Evolutionary conservation across 129 eudicot genomes (phyloP), one percentile per base, ranked within the genome.

Genomic region (Lactuca sativa): DNA sequence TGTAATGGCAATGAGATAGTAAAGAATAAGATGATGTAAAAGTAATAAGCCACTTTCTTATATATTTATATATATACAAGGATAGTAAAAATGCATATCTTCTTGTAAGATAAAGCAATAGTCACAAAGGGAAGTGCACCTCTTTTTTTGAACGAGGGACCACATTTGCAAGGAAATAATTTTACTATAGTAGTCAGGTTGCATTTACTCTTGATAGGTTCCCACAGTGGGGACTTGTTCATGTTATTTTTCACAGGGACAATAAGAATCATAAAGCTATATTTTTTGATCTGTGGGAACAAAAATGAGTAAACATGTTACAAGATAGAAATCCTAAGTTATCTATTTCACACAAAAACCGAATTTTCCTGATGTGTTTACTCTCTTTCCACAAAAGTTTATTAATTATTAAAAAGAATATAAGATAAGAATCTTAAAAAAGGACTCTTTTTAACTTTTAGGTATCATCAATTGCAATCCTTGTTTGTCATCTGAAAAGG

Each of bases 51-150:
- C 38, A 34, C 62, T 32, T 37, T 21, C 21, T 21, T 21, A 21
- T 21, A 21, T 21, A 21, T 21, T 21, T 21, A 21, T 55, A 32
- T 25, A 4, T 10, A 21, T 30, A 11, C 52, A 10, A 47, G 52
- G 67, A 67, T n/a, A 52, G 8, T 33, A 36, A 67, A 67, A 51
- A 66, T 66, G 71, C 18, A 33, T 25, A 4, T 51, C 13, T 52
- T 52, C 52, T 1, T 32, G n/a, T 11, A 49, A 67, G 60, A 14
- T 44, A 66, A 14, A 30, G 10, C 41, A 66, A 49, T 49, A 66
- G 44, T 66, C 43, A 12, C 18, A 66, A 47, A 31, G 33, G 48
- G 51, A 47, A 32, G 59, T 66, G 59, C 5, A 47, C 59, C 5
- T 51, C 71, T 60, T 30, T 32, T 49, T 66, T 17, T 34, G 55